Conservation (phyloP, 73 alveolate genomes). For the Uronychia binucleata region DNA sequence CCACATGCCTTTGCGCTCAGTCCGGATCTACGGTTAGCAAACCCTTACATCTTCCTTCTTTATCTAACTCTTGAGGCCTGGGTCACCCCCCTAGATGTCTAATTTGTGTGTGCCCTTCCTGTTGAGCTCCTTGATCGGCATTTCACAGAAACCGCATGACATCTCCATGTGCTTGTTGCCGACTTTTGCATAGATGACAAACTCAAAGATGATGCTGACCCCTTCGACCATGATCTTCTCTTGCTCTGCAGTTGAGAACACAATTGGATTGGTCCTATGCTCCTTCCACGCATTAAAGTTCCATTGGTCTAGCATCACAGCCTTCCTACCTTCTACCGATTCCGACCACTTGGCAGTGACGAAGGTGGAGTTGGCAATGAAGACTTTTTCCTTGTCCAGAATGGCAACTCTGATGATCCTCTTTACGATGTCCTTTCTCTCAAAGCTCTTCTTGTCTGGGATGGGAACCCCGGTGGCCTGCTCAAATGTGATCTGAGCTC, state of each 20-base stretch:
- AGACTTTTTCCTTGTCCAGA: constrained; percentile 6
- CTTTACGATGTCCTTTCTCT: constrained; percentile 22
- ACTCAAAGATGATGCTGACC: constrained; percentile 46
- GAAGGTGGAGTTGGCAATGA: constrained; percentile 30
- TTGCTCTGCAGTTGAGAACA: constrained; percentile 30
- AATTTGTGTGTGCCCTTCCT: constrained; percentile 4
- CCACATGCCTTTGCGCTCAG: constrained; percentile 9
- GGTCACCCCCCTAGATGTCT: constrained; percentile 34
- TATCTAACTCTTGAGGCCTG: not conserved
- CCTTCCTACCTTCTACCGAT: constrained; percentile 30
- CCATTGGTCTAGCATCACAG: too few species aligned
- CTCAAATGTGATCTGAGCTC: constrained; percentile 35
- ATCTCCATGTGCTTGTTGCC: constrained; percentile 30
- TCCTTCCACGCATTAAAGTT: constrained; percentile 49
- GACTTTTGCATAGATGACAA: constrained; percentile 33
- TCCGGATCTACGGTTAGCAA: constrained; percentile 48
- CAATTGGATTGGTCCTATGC: constrained; percentile 53
- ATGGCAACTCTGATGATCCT: constrained; percentile 44
- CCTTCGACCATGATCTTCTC: constrained; percentile 9
- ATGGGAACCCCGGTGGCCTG: constrained; percentile 52
- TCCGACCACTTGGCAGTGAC: constrained; percentile 25
- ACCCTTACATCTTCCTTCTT: not conserved
- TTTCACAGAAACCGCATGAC: constrained; percentile 56
- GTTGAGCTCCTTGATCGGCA: constrained; percentile 11
- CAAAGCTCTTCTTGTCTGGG: constrained; percentile 29